A percentile compares a stretch with the other conserved stretches of the same genome.
Evolutionary conservation across 225 moss, liverwort and hornwort species (phyloP).

Genomic region (Pleurozium schreberi): DNA sequence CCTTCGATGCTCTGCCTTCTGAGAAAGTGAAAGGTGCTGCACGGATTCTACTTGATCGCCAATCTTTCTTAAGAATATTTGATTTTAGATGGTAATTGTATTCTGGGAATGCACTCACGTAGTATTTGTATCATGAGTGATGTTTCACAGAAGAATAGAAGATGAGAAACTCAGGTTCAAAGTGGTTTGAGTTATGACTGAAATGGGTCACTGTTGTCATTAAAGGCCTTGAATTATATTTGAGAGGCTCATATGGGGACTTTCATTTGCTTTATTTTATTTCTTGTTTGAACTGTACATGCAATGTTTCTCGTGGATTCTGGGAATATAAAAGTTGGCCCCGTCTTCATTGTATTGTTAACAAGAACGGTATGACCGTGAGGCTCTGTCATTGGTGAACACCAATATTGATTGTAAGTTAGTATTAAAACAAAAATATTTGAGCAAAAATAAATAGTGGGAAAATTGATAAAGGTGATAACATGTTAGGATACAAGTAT

Average conservation of each 20-base stretch:
- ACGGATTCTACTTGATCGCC: not conserved
- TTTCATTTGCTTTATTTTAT: not conserved
- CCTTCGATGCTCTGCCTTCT: slow-evolving; percentile 75
- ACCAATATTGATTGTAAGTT: too few species aligned
- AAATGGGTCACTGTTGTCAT: not conserved
- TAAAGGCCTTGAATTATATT: not conserved
- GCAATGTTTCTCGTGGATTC: not conserved
- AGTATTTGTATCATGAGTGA: not conserved
- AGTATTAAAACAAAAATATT: too few species aligned
- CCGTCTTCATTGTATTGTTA: not conserved
- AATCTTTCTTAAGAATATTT: not conserved
- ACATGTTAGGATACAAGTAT: too few species aligned
- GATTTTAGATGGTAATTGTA: not conserved
- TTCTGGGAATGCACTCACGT: not conserved
- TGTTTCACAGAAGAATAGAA: not conserved
- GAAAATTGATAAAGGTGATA: too few species aligned
- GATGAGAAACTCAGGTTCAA: not conserved
- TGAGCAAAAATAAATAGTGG: too few species aligned
- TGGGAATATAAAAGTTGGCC: not conserved
- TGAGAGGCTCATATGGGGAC: not conserved
- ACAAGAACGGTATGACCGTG: not conserved
- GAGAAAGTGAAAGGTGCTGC: slow-evolving; percentile 60
- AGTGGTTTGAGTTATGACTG: not conserved
- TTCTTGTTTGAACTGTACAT: not conserved
- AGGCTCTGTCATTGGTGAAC: too few species aligned